Base-by-base conservation (phyloP, 2,329 filamentous ascomycete genomes). In the Paraphoma sp. region DNA sequence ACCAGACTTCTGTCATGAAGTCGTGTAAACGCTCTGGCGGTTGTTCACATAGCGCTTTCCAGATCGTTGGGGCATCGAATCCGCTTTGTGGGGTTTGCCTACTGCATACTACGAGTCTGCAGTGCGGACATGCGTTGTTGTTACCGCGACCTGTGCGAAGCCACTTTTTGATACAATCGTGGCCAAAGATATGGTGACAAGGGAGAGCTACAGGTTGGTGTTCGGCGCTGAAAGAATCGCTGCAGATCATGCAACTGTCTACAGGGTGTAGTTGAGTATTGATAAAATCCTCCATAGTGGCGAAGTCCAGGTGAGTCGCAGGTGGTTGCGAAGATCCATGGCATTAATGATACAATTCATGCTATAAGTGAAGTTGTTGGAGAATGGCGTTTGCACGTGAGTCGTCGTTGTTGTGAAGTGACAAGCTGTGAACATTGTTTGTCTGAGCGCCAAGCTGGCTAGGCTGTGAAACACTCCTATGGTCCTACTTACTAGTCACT, bases 121-220 rank as follows among this genome's bases (percentile, higher is more conserved):
- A 75, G 28, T 56, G 57, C 4, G 72, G 72, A 41, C 72, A 75
- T 6, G 59, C 64, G 18, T 58, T 65, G 16, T 58, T 67, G 43
- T 70, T 69, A 2, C 66, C 66, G 29, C 59, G 60, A 1, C 68
- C 69, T 17, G 54, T 48, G 30, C 60, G 60, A 1, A 74, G 46
- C 72, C 72, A 75, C 40, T 48, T 65, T 33, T 54, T 57, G 31
- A 75, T 70, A 53, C 72, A 75, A 8, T 52, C 43, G 38, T 73
- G 57, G 9, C 71, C 71, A 48, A 75, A 72, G 14, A 74, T 70
- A 31, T 75, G 72, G 33, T 64, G 63, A 54, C 72, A 75, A 10
- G 62, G 60, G 7, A 75, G 62, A 2, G 68, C 60, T n/a, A 73
- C 70, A 1, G 71, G 72, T 14, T 63, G 58, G 18, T 73, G 69